Percentiles rank a stretch among this genome's conserved stretches.
Evolutionary conservation across 2,329 filamentous ascomycete species (phyloP).

Genomic region (Aaosphaeria arxii): DNA sequence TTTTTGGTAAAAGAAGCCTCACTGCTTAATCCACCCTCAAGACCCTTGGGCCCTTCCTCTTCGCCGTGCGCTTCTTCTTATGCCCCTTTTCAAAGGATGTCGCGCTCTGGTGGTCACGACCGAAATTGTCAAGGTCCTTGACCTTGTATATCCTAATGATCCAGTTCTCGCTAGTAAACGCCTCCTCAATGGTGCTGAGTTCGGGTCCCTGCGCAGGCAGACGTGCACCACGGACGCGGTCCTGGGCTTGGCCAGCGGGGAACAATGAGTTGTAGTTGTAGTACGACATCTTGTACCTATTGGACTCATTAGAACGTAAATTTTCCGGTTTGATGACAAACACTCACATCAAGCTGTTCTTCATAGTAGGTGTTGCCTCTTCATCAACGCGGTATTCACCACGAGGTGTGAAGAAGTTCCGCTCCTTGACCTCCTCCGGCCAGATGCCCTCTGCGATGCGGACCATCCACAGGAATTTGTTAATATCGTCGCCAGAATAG

Average conservation of each 20-base stretch:
- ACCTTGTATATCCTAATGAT: constrained; percentile 99
- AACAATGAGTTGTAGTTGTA: constrained; percentile 95
- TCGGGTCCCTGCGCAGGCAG: constrained; percentile 82
- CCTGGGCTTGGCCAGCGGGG: constrained; percentile 82
- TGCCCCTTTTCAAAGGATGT: constrained; percentile 72
- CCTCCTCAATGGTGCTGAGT: constrained; percentile 88
- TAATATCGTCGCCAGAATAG: constrained; percentile 98
- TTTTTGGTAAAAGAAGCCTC: too few species aligned
- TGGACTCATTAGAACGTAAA: constrained; percentile 17
- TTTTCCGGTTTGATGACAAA: neutral
- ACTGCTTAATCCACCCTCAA: constrained; percentile 65
- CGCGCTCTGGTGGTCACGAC: constrained; percentile 74
- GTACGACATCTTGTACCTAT: constrained; percentile 99
- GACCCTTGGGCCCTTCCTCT: constrained; percentile 69
- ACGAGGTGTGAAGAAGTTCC: constrained; percentile 88
- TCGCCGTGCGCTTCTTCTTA: constrained; percentile 77
- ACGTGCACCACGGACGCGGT: constrained; percentile 79
- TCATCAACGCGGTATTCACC: constrained; percentile 95
- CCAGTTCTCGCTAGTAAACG: constrained; percentile 99
- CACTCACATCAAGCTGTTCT: constrained; percentile 96
- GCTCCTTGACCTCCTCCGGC: constrained; percentile 98
- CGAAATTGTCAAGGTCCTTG: constrained; percentile 96
- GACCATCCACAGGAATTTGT: constrained; percentile 99
- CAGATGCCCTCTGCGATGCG: constrained; percentile 98
- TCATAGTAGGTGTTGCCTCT: constrained; percentile 94